Evolutionary conservation across 1,139 yeast species (phyloP).

Genomic region (Kodamaea alishanica): DNA sequence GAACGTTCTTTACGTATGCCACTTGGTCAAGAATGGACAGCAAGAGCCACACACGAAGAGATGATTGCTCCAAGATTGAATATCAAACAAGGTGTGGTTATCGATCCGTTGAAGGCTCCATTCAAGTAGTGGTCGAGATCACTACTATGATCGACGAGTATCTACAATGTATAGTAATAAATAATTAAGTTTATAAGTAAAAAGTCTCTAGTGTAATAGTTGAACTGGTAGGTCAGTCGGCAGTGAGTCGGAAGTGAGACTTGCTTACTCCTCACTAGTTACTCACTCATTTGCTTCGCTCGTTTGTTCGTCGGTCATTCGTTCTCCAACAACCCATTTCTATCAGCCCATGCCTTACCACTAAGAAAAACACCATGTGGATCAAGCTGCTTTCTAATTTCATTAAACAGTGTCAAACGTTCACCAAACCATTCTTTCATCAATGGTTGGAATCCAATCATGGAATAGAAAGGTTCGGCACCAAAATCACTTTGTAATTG

Average conservation of each 20-base stretch:
- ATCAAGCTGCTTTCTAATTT: constrained; percentile 63
- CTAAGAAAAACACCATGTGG: constrained; percentile 79
- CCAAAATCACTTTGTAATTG: constrained; percentile 38
- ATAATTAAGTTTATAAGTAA: constrained; percentile 2
- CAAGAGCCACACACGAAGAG: constrained; percentile 81
- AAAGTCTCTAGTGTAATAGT: too few relatives aligned
- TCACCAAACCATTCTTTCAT: constrained; percentile 81
- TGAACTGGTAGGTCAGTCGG: too few relatives aligned
- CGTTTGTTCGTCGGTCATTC: neutral
- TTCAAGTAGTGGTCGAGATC: constrained; percentile 39
- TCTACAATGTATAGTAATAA: neutral
- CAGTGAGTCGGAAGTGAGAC: too few relatives aligned
- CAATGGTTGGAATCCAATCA: constrained; percentile 73
- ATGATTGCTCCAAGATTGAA: constrained; percentile 85
- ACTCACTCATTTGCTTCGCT: neutral
- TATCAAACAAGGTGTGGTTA: constrained; percentile 83
- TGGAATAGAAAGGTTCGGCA: constrained; percentile 59
- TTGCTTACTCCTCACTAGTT: too few relatives aligned
- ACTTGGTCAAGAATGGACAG: constrained; percentile 96
- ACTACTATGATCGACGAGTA: neutral
- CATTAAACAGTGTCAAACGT: constrained; percentile 56
- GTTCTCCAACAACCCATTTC: constrained; percentile 78
- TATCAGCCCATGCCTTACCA: constrained; percentile 71
- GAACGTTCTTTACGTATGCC: constrained; percentile 94
- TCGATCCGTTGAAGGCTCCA: constrained; percentile 83